Percentiles rank a stretch among this genome's conserved stretches.
Conservation (phyloP, 495 filamentous ascomycete genomes). For the Sporormia fimetaria region DNA sequence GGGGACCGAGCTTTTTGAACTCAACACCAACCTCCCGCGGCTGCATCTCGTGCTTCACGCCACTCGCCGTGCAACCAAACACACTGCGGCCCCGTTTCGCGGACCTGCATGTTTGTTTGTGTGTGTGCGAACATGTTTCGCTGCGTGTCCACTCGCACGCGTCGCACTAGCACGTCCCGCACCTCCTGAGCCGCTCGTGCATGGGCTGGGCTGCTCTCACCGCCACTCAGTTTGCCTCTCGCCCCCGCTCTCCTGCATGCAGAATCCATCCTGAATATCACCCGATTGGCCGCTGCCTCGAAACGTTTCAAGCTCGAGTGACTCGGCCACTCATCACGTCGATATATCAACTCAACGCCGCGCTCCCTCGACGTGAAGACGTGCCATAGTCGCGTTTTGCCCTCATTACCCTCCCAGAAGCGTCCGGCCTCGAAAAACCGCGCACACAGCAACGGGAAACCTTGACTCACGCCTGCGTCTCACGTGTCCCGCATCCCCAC, state of each 20-base stretch:
- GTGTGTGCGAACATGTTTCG: too few relatives aligned
- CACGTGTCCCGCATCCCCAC: slow-evolving; percentile 20
- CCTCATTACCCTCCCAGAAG: slow-evolving; percentile 21
- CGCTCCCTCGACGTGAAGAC: slow-evolving; percentile 10
- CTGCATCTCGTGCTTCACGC: too few relatives aligned
- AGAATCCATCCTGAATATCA: not conserved
- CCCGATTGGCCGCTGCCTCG: slow-evolving; percentile 17
- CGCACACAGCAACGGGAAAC: slow-evolving; percentile 1
- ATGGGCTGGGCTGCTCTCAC: too few relatives aligned
- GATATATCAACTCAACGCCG: slow-evolving; percentile 13
- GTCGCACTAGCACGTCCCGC: too few relatives aligned
- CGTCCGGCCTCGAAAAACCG: slow-evolving; percentile 14
- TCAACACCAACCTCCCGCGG: too few relatives aligned
- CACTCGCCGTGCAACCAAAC: too few relatives aligned
- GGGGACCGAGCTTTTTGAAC: too few relatives aligned
- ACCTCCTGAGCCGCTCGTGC: too few relatives aligned
- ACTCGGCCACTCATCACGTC: slow-evolving; percentile 21
- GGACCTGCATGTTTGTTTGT: too few relatives aligned
- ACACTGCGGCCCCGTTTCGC: too few relatives aligned
- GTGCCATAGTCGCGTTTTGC: slow-evolving; percentile 23
- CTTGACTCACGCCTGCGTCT: slow-evolving; percentile 33
- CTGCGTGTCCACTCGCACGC: too few relatives aligned
- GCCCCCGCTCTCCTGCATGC: slow-evolving; percentile 16
- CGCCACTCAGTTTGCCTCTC: too few relatives aligned
- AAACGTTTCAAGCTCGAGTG: slow-evolving; percentile 22